Percentiles rank a stretch among this genome's conserved stretches.
These are phyloP conservation scores for Rutstroemia sp. DNA, from an alignment of 2,329 filamentous ascomycete species.

Conservation along the genomic window DNA sequence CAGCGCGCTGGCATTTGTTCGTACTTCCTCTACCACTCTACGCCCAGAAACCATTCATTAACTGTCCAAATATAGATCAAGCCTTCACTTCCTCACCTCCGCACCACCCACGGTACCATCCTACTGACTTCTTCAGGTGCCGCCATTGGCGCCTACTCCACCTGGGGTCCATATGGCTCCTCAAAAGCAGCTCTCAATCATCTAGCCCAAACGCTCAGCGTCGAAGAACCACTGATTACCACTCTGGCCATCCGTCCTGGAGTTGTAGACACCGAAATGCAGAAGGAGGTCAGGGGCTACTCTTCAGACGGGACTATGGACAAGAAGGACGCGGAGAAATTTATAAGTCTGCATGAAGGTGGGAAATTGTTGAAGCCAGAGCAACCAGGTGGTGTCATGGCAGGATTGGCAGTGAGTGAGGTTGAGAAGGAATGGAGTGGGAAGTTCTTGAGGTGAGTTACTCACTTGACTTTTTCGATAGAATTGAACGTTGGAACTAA, in stretches of 20 bases:
- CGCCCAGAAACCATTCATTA: not conserved
- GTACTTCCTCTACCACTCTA: constrained; percentile 22
- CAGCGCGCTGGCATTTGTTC: constrained; percentile 69
- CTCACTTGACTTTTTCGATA: not conserved
- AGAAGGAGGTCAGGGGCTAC: constrained; percentile 70
- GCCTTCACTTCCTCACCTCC: constrained; percentile 61
- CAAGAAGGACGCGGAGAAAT: constrained; percentile 51
- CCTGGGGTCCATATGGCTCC: constrained; percentile 76
- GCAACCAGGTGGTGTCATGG: constrained; percentile 80
- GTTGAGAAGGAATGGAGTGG: constrained; percentile 65
- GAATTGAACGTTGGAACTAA: constrained; percentile 10
- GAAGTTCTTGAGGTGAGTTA: constrained; percentile 59
- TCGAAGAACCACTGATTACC: constrained; percentile 71
- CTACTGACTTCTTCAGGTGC: constrained; percentile 78
- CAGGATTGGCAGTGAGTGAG: constrained; percentile 63
- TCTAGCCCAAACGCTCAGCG: constrained; percentile 61
- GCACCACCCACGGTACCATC: constrained; percentile 61
- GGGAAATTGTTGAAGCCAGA: constrained; percentile 74
- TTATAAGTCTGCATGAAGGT: constrained; percentile 59
- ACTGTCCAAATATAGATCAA: constrained; percentile 37
- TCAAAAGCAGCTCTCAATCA: constrained; percentile 82
- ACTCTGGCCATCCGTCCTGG: constrained; percentile 70
- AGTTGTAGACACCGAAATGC: constrained; percentile 85
- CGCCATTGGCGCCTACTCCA: constrained; percentile 54
- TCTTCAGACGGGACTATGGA: constrained; percentile 45